These are phyloP conservation scores for Rostrohypoxylon terebratum DNA, from an alignment of 495 filamentous ascomycete genomes.

Conservation along the genomic window DNA sequence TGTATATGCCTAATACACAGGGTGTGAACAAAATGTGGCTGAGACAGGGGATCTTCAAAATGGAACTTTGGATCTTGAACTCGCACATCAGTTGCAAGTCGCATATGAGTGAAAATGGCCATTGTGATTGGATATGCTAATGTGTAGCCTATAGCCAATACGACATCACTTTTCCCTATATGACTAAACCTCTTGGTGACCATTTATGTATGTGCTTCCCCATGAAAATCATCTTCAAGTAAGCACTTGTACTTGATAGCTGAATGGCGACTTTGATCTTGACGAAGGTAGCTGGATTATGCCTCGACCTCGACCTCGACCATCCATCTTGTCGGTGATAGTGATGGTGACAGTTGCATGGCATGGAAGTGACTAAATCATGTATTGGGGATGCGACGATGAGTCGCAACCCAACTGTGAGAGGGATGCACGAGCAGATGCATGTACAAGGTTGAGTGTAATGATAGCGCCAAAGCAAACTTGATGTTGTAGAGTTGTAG, in stretches of 20 bases:
- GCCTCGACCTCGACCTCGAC: neutral
- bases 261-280: neutral
- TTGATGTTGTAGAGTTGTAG: neutral
- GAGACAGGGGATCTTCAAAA: constrained; percentile 11
- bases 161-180: constrained; percentile 22
- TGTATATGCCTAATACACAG: constrained; percentile 4
- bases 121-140: constrained; percentile 35
- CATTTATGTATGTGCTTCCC: constrained; percentile 21
- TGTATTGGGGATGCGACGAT: constrained; percentile 1
- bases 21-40: constrained; percentile 4
- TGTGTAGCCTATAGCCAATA: constrained; percentile 14
- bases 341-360: neutral
- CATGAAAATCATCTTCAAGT: constrained; percentile 16
- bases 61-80: constrained; percentile 17
- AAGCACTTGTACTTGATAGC: constrained; percentile 32
- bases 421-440: constrained; percentile 6
- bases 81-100: constrained; percentile 22
- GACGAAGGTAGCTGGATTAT: neutral
- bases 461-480: constrained; percentile 4
- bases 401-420: neutral
- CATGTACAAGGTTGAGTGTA: constrained; percentile 15
- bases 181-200: constrained; percentile 23
- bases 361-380: constrained; percentile 4
- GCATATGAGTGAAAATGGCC: constrained; percentile 11
- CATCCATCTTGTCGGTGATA: constrained; percentile 5